A percentile compares a stretch with the other conserved stretches of the same genome.
Evolutionary conservation across 202 grass and related monocot species (phyloP).

Genomic region (Schoenoplectus tabernaemontani): DNA sequence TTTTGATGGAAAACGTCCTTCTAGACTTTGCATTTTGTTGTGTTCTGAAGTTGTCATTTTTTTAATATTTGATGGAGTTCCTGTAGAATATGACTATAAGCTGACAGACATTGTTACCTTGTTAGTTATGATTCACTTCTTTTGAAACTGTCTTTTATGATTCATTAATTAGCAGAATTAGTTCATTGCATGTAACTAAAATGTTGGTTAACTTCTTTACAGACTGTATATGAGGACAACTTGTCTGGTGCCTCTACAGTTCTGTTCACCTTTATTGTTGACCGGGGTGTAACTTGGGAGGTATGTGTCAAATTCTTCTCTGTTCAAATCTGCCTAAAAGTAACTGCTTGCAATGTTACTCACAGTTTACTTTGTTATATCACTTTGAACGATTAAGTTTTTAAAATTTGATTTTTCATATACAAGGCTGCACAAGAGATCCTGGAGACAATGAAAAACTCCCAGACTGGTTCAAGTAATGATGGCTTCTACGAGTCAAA

Average conservation of each 20-base stretch:
- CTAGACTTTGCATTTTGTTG: neutral
- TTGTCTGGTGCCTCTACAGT: conserved; percentile 83
- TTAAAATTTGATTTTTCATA: conserved; percentile 28
- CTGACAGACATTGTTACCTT: neutral
- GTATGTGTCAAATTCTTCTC: conserved; percentile 30
- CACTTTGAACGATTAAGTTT: neutral
- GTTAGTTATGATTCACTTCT: neutral
- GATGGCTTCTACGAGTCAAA: conserved; percentile 96
- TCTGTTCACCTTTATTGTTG: conserved; percentile 78
- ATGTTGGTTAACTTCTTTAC: conserved; percentile 26
- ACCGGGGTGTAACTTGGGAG: conserved; percentile 92
- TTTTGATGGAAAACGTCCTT: neutral
- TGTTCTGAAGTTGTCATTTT: neutral
- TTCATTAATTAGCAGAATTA: neutral
- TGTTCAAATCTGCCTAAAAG: conserved; percentile 4
- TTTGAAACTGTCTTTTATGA: neutral
- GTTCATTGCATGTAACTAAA: neutral
- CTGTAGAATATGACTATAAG: neutral
- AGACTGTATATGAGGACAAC: conserved; percentile 87
- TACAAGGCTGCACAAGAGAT: conserved; percentile 52
- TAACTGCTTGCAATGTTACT: neutral
- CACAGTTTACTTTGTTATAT: neutral
- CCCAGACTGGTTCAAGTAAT: conserved; percentile 40
- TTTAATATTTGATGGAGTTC: neutral
- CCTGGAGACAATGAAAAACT: conserved; percentile 58